phyloP scores from a whole-genome alignment of 176 grass and related monocot species.

The Microstegium vimineum region DNA sequence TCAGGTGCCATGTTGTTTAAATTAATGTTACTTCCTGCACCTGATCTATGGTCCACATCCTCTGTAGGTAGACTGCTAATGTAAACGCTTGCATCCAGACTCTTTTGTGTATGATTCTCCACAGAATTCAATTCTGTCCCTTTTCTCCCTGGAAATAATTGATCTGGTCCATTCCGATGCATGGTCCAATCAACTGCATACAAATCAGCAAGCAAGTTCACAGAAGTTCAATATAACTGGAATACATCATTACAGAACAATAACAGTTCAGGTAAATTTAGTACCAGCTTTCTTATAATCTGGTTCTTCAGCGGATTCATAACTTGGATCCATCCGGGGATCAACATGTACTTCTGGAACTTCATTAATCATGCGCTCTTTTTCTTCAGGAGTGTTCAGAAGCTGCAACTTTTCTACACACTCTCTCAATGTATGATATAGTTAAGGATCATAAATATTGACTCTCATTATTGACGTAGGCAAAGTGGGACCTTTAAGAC shows the following conservation, averaged over 20 bases:
- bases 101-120: conserved; percentile 34
- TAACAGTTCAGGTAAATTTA: background rate
- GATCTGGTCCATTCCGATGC: conserved; percentile 35
- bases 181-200: conserved; percentile 48
- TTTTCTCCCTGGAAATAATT: conserved; percentile 39
- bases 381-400: conserved; percentile 80
- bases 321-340: conserved; percentile 75
- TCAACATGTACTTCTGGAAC: conserved; percentile 76
- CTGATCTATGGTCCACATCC: conserved; percentile 16
- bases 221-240: conserved; percentile 4
- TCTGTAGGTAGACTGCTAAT: conserved; percentile 16
- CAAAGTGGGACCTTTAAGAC: conserved; percentile 5
- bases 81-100: conserved; percentile 1
- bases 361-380: conserved; percentile 66
- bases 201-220: background rate
- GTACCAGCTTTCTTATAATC: conserved; percentile 57
- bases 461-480: conserved; percentile 15
- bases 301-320: conserved; percentile 70
- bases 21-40: conserved; percentile 36
- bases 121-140: conserved; percentile 22
- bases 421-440: conserved; percentile 72
- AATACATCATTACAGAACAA: conserved; percentile 9
- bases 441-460: conserved; percentile 60
- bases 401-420: conserved; percentile 87
- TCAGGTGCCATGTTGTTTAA: conserved; percentile 38